phyloP scores from a whole-genome alignment of 164 flowering plant genomes.

The Stephania cephalantha region DNA sequence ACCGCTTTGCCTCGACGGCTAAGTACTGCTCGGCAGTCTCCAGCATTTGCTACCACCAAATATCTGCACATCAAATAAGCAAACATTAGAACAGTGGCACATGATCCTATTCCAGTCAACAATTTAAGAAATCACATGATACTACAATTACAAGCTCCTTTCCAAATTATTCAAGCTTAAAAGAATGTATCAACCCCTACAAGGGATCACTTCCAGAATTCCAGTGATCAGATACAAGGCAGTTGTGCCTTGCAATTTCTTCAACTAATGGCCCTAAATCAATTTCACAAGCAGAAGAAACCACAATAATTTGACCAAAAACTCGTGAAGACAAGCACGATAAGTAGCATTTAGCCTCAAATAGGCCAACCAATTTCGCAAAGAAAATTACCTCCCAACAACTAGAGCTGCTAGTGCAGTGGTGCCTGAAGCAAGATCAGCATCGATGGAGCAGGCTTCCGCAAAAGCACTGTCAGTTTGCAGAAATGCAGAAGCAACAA shows the following conservation, averaged over 20 bases:
- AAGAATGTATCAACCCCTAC: not conserved
- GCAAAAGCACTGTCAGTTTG: conserved; percentile 89
- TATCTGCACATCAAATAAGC: conserved; percentile 34
- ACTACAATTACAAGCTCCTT: not conserved
- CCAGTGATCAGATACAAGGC: not conserved
- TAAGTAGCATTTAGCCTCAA: not conserved
- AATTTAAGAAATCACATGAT: not conserved
- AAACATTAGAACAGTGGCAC: not conserved
- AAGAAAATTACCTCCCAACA: conserved; percentile 57
- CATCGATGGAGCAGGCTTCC: conserved; percentile 68
- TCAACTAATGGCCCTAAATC: not conserved
- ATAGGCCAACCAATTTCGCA: not conserved
- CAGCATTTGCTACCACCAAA: conserved; percentile 92
- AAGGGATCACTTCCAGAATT: not conserved
- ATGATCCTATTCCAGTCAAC: not conserved
- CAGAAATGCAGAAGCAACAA: conserved; percentile 69
- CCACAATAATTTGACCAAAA: not conserved
- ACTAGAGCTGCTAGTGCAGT: conserved; percentile 91
- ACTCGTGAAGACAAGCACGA: not conserved
- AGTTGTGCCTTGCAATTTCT: not conserved
- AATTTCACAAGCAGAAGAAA: not conserved
- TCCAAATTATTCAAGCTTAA: not conserved
- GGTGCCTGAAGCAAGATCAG: conserved; percentile 88
- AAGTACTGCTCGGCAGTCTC: conserved; percentile 95
- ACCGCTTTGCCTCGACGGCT: conserved; percentile 89